A percentile compares a stretch with the other conserved stretches of the same genome.
Evolutionary conservation across 2,329 filamentous ascomycete species (phyloP).

Genomic region (Cladophialophora immunda): DNA sequence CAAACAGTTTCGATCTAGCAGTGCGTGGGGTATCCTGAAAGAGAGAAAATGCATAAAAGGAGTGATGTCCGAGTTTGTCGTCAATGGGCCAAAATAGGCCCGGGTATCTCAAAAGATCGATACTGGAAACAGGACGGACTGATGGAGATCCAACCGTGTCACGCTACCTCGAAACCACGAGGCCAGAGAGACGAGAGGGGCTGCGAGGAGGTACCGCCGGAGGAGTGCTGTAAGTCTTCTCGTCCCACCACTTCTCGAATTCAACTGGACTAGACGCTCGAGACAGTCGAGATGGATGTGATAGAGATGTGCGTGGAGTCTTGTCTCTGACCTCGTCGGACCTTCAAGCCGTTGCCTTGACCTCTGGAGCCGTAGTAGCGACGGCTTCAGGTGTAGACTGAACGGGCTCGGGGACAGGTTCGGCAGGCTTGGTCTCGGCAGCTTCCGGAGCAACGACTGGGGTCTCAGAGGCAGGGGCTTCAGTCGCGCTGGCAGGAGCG

Average conservation of each 20-base stretch:
- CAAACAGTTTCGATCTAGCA: conserved; percentile 36
- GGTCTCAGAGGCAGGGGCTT: conserved; percentile 38
- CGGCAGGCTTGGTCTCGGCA: conserved; percentile 31
- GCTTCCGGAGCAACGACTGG: conserved; percentile 44
- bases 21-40: conserved; percentile 39
- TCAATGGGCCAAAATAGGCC: conserved; percentile 27
- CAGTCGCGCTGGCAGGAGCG: conserved; percentile 16
- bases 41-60: conserved; percentile 35
- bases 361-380: conserved; percentile 35
- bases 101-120: conserved; percentile 28
- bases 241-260: conserved; percentile 45
- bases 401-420: conserved; percentile 34
- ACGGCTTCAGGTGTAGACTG: conserved; percentile 28
- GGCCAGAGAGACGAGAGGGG: conserved; percentile 44
- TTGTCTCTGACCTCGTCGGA: conserved; percentile 43
- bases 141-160: conserved; percentile 27
- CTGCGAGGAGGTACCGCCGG: conserved; percentile 39
- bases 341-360: conserved; percentile 43
- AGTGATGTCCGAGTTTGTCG: conserved; percentile 40
- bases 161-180: conserved; percentile 38
- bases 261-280: conserved; percentile 42
- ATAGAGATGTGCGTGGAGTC: conserved; percentile 40
- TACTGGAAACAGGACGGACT: conserved; percentile 14
- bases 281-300: conserved; percentile 39
- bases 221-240: conserved; percentile 36